Evolutionary conservation across 2,329 filamentous ascomycete species (phyloP), one percentile per base, ranked within the genome.

Genomic region (Claviceps pazoutovae): DNA sequence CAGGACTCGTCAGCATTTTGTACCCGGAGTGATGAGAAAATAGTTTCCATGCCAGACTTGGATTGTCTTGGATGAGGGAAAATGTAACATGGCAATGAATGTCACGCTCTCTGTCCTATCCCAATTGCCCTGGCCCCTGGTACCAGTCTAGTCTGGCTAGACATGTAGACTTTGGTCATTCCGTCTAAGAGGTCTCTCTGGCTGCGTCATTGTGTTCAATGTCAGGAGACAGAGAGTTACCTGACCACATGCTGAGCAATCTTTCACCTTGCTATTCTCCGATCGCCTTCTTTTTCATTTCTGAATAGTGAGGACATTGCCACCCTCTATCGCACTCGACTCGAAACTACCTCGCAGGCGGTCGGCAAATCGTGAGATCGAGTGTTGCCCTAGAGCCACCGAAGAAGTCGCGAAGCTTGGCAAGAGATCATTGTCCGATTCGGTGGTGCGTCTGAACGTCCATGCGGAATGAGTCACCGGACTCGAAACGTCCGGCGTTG

Each of bases 61-160:
- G 36, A 36, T 21, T 55, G 56, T 57, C 50, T 55, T 50, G 37
- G 53, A 51, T 51, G 26, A n/a, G 51, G 47, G 30, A 51, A 56
- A 57, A 58, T 57, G 56, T 41, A 57, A 56, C 50, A 36, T 51
- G 26, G 21, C 5, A 23, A 52, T 37, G 39, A 37, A 16, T 36
- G 47, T 44, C 50, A 41, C 23, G 26, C 42, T 50, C 14, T 17
- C 47, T 50, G 48, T 50, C 42, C 36, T 42, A 19, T 26, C 26
- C 26, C 7, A n/a, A 44, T 34, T 4, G 30, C 30, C 30, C 30
- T 34, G 14, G 19, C 45, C 34, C 9, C 14, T 46, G 42, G 34
- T 39, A 45, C 21, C 14, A 39, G 17, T 39, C 11, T 39, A 30
- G 42, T 46, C 34, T 21, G 14, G 34, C n/a, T 8, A 17, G 19